A percentile compares a stretch with the other conserved stretches of the same genome.
phyloP scores from a whole-genome alignment of 371 early-diverging fungal species.

The Synchytrium microbalum region DNA sequence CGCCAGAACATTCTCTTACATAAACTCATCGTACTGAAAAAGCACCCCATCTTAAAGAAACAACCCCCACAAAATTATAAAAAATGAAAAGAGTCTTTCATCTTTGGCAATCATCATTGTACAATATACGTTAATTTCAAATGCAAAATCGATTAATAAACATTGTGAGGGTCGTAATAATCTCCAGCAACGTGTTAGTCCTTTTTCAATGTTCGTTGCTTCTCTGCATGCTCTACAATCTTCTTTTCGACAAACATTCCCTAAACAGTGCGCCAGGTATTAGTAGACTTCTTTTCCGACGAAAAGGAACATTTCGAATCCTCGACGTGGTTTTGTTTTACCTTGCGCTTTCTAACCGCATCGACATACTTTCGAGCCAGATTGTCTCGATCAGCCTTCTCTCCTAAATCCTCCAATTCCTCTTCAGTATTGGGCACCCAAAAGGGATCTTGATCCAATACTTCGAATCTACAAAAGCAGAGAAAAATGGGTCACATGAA shows the following conservation, averaged over 20 bases:
- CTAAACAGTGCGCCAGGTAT: conserved; percentile 19
- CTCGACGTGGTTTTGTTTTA: no score
- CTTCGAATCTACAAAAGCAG: conserved; percentile 74
- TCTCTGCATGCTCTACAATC: conserved; percentile 87
- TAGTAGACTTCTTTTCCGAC: neutral
- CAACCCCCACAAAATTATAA: no score
- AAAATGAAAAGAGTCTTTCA: no score
- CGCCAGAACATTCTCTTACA: no score
- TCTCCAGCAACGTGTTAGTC: no score
- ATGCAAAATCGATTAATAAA: no score
- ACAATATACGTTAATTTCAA: no score
- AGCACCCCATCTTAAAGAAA: no score
- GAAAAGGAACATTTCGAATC: neutral
- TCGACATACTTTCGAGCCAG: conserved; percentile 94
- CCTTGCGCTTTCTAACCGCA: conserved; percentile 86
- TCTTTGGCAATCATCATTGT: no score
- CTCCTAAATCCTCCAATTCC: conserved; percentile 94
- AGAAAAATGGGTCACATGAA: no score
- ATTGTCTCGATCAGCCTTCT: conserved; percentile 93
- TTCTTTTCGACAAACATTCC: conserved; percentile 86
- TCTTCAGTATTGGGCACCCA: conserved; percentile 97
- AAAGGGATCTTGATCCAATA: conserved; percentile 90
- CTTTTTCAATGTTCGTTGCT: conserved; percentile 80
- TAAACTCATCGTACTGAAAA: no score
- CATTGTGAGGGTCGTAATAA: no score